Evolutionary conservation across 2,329 filamentous ascomycete genomes (phyloP).

Genomic region (Arachnopeziza araneosa): DNA sequence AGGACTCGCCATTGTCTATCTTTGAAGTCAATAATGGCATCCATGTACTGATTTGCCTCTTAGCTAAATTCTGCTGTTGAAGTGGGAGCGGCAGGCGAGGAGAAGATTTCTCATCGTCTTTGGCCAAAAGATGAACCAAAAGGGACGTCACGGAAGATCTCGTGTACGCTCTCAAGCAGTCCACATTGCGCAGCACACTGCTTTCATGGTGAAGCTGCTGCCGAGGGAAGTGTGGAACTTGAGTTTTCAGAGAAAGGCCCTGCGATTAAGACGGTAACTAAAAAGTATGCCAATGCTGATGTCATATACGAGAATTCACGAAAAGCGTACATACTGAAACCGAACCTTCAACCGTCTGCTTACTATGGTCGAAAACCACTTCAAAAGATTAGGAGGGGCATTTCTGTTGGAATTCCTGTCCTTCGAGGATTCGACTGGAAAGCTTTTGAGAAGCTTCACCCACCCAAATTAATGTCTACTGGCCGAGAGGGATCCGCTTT

Average conservation of each 20-base stretch:
- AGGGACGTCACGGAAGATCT: constrained; percentile 28
- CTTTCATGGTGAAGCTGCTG: constrained; percentile 53
- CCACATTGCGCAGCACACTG: constrained; percentile 55
- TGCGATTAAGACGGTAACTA: constrained; percentile 31
- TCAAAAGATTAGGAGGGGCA: constrained; percentile 71
- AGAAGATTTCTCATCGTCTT: constrained; percentile 75
- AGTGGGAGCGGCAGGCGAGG: constrained; percentile 82
- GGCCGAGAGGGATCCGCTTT: constrained; percentile 27
- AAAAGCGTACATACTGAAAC: constrained; percentile 80
- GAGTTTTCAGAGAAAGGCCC: constrained; percentile 16
- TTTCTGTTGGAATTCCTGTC: constrained; percentile 79
- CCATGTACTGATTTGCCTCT: no score
- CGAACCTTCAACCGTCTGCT: constrained; percentile 75
- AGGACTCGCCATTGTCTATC: constrained; percentile 45
- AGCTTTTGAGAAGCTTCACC: constrained; percentile 68
- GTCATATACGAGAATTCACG: constrained; percentile 78
- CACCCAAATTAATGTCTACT: constrained; percentile 27
- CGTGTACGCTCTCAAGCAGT: constrained; percentile 35
- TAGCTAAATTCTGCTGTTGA: constrained; percentile 56
- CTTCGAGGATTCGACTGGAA: constrained; percentile 79
- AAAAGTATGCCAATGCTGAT: constrained; percentile 66
- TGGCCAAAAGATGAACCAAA: constrained; percentile 59
- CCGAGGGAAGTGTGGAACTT: constrained; percentile 42
- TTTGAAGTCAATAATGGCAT: no score
- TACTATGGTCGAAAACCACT: constrained; percentile 80